Conservation (phyloP, 176 grass and related monocot species). For the Alloteropsis semialata region DNA sequence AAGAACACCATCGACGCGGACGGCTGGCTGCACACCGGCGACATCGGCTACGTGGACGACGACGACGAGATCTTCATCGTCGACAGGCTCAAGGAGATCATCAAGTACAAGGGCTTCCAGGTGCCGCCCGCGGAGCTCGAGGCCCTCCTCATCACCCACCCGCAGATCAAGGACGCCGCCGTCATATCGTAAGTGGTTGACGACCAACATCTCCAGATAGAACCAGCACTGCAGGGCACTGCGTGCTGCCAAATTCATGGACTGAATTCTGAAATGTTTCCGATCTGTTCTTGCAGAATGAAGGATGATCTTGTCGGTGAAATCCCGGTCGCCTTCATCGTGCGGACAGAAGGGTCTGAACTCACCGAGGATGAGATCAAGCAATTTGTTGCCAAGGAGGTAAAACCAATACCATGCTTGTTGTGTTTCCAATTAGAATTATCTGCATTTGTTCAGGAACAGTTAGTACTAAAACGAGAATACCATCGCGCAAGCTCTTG, state of each 20-base stretch:
- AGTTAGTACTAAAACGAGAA: neutral
- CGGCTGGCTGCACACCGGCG: constrained; percentile 93
- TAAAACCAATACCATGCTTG: constrained; percentile 12
- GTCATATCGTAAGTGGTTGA: constrained; percentile 77
- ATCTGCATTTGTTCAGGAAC: neutral
- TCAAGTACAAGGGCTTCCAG: constrained; percentile 98
- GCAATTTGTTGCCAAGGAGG: constrained; percentile 72
- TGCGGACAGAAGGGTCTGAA: constrained; percentile 47
- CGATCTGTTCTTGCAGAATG: constrained; percentile 38
- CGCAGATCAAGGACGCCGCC: constrained; percentile 72
- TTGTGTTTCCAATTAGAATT: neutral
- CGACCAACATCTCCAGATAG: neutral
- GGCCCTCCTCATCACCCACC: constrained; percentile 81
- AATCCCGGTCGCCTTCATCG: constrained; percentile 80
- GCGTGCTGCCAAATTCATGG: neutral
- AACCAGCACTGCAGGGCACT: neutral
- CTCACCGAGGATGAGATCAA: constrained; percentile 89
- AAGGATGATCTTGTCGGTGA: constrained; percentile 82
- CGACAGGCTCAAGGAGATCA: constrained; percentile 96
- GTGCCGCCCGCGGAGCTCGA: constrained; percentile 87
- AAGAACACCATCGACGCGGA: constrained; percentile 89
- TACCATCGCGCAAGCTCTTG: neutral
- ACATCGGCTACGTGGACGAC: constrained; percentile 80
- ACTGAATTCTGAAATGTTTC: neutral
- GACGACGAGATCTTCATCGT: constrained; percentile 98